Evolutionary conservation across 352 stramenopile species (phyloP), one percentile per base, ranked within the genome.

Genomic region (Pythium scleroteichum): DNA sequence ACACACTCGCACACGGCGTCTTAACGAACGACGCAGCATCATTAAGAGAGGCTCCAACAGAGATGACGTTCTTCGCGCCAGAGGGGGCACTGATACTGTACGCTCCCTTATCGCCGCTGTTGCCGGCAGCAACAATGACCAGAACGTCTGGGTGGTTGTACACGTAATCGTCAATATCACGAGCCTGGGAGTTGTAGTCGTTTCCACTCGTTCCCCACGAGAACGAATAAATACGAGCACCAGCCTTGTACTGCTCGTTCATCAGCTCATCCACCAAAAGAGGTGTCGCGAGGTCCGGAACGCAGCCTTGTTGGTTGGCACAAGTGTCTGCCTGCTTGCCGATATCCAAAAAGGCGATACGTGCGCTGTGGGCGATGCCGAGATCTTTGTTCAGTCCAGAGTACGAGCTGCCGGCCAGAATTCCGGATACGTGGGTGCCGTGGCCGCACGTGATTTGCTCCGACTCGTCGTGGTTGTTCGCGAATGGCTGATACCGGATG

Each of bases 341-440:
- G 54, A 97, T 91, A 57, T 97, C 89, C 75, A 96, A 94, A 50
- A 97, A 95, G 2, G 88, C 86, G 49, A 96, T 84, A 26, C 87
- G 84, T 0, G 89, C 83, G 27, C 75, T 85, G 10, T 81, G 86
- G 9, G 88, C 89, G 40, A 91, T 92, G 22, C 88, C 88, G 9
- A 89, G 52, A 46, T 90, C 70, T 16, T 48, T 59, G 26, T 73
- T 59, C 26, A 62, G 58, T 17, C 59, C 41, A 22, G 66, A 81
- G 38, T 72, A 73, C 12, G 79, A 86, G 41, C 72, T 89, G 9
- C 90, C 90, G 0, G 78, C 83, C 2, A 92, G 58, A 20, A 94
- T 88, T 1, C 88, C 90, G 0, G 79, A 84, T 10, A 97, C 88
- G 68, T 97, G 90, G 2, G 90, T 97, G 10, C 90, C 90, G 62